Conservation (phyloP, 345 rosid genomes). For the Isatis tinctoria region DNA sequence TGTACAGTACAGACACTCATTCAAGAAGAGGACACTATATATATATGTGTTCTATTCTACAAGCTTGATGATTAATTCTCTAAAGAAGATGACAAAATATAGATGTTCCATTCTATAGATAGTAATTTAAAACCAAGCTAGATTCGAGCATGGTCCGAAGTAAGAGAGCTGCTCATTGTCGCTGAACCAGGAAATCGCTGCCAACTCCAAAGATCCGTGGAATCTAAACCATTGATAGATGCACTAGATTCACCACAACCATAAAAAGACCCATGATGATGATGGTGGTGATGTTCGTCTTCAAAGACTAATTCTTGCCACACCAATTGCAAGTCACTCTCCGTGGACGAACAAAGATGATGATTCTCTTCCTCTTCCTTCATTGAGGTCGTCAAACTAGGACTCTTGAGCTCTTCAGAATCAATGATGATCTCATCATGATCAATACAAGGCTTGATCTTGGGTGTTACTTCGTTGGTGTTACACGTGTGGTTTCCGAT, state of each 20-base stretch:
- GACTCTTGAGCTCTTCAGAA: slow-evolving; percentile 21
- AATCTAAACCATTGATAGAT: slow-evolving; percentile 1
- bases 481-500: slow-evolving; percentile 66
- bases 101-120: slow-evolving; percentile 5
- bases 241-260: slow-evolving; percentile 1
- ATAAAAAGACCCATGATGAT: slow-evolving; percentile 9
- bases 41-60: neutral
- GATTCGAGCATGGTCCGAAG: neutral
- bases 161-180: slow-evolving; percentile 14
- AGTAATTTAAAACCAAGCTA: slow-evolving; percentile 13
- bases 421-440: slow-evolving; percentile 26
- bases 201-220: slow-evolving; percentile 16
- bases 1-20: neutral
- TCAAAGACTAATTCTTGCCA: slow-evolving; percentile 21
- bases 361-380: slow-evolving; percentile 23
- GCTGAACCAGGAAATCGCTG: neutral
- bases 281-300: slow-evolving; percentile 13
- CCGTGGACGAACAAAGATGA: slow-evolving; percentile 17
- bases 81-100: neutral
- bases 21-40: neutral
- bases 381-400: slow-evolving; percentile 12
- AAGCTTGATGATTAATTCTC: neutral
- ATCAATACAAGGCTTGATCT: slow-evolving; percentile 10
- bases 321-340: slow-evolving; percentile 21
- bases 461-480: slow-evolving; percentile 15